Percentiles rank a stretch among this genome's conserved stretches.
These are phyloP conservation scores for Pyricularia sp. DNA, from an alignment of 2,329 filamentous ascomycete genomes.

Conservation along the genomic window DNA sequence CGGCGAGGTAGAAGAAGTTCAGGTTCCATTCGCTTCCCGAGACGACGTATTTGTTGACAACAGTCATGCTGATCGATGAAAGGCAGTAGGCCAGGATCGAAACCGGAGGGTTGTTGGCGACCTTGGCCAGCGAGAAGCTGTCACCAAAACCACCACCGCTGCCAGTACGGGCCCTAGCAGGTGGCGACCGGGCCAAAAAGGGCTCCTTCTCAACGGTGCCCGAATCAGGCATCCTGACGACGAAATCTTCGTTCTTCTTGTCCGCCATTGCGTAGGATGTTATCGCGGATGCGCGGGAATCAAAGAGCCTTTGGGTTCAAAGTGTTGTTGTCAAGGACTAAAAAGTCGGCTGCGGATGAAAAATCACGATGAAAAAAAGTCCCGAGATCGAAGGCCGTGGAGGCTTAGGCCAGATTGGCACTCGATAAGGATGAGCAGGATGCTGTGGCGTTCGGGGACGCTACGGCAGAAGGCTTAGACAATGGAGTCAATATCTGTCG, in stretches of 20 bases:
- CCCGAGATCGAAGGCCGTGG: background rate
- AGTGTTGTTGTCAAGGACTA: background rate
- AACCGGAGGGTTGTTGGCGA: constrained; percentile 64
- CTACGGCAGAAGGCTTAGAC: background rate
- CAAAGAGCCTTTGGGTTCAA: background rate
- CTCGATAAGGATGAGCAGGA: background rate
- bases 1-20: constrained; percentile 84
- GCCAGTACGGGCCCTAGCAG: constrained; percentile 17
- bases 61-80: constrained; percentile 97
- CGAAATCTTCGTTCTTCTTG: constrained; percentile 78
- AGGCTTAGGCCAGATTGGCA: background rate
- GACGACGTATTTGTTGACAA: constrained; percentile 98
- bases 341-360: background rate
- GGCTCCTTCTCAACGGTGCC: constrained; percentile 38
- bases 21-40: constrained; percentile 87
- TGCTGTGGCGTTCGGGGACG: background rate
- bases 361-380: background rate
- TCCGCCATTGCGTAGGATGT: constrained; percentile 49
- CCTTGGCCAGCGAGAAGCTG: constrained; percentile 25
- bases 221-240: constrained; percentile 55
- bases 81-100: constrained; percentile 85
- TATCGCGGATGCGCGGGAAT: background rate
- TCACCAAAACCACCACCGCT: constrained; percentile 12
- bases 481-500: background rate
- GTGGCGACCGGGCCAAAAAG: constrained; percentile 30